Percentiles rank a stretch among this genome's conserved stretches.
Evolutionary conservation across 305 asterid genomes (phyloP).

Genomic region (Plantago lanceolata): DNA sequence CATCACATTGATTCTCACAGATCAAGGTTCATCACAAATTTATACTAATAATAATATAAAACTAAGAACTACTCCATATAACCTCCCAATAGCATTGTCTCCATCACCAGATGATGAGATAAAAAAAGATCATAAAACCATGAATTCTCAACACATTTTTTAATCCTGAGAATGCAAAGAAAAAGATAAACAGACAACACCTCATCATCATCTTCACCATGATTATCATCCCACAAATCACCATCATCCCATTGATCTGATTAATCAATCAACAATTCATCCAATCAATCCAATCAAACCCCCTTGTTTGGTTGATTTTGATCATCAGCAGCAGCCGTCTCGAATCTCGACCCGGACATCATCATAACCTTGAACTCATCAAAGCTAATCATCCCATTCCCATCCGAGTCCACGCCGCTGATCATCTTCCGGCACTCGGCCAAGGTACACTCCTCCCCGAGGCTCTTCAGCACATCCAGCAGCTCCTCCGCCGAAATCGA

Average conservation of each 20-base stretch:
- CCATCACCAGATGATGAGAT: background rate
- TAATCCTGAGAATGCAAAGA: background rate
- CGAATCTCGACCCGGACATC: conserved; percentile 55
- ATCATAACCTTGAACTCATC: conserved; percentile 94
- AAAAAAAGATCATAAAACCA: background rate
- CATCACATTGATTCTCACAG: too few species aligned
- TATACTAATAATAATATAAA: too few species aligned
- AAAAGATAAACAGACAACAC: background rate
- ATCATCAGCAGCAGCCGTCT: background rate
- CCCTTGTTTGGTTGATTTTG: background rate
- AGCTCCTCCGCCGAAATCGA: conserved; percentile 69
- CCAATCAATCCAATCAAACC: background rate
- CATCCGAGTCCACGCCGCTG: conserved; percentile 71
- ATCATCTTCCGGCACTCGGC: conserved; percentile 84
- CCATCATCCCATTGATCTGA: background rate
- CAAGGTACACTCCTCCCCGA: conserved; percentile 78
- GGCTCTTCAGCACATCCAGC: conserved; percentile 56
- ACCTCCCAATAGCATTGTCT: background rate
- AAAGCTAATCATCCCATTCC: conserved; percentile 67
- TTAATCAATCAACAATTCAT: background rate
- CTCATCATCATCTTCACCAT: background rate
- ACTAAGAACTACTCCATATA: too few species aligned
- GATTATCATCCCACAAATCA: too few species aligned
- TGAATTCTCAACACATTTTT: background rate
- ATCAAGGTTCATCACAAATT: background rate